Percentiles rank a stretch among this genome's conserved stretches.
These are phyloP conservation scores for Cyanidioschyzon merolae DNA, from an alignment of 23 red algal species.

Conservation along the genomic window DNA sequence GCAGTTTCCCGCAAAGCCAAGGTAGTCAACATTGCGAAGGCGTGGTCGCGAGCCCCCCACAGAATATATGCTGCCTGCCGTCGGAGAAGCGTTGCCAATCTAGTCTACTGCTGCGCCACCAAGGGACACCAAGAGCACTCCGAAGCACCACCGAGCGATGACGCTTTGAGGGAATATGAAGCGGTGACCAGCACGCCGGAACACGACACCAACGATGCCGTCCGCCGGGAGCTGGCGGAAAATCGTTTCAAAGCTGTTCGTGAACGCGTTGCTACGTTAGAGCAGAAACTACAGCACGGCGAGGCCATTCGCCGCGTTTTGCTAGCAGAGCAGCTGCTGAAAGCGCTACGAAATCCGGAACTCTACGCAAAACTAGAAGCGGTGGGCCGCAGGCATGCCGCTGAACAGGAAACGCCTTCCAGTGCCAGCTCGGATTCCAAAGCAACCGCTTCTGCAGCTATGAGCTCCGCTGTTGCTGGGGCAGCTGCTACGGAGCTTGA, in stretches of 20 bases:
- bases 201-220: neutral
- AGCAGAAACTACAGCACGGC: neutral
- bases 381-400: neutral
- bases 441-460: neutral
- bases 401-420: neutral
- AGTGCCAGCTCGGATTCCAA: neutral
- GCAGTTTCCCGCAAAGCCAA: too few species aligned
- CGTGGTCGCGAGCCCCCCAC: too few species aligned
- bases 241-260: slow-evolving; percentile 1
- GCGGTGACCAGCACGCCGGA: neutral
- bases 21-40: too few species aligned
- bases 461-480: neutral
- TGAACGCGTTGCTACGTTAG: neutral
- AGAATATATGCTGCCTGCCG: too few species aligned
- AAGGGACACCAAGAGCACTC: neutral
- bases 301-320: neutral
- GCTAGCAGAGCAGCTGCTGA: neutral
- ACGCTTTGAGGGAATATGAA: too few species aligned
- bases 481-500: neutral
- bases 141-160: too few species aligned
- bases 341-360: neutral
- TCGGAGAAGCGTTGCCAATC: too few species aligned
- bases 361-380: neutral
- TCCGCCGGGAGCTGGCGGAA: slow-evolving; percentile 9
- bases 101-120: neutral